A percentile compares a stretch with the other conserved stretches of the same genome.
phyloP scores from a whole-genome alignment of 495 filamentous ascomycete species.

The Penicillium egyptiacum region DNA sequence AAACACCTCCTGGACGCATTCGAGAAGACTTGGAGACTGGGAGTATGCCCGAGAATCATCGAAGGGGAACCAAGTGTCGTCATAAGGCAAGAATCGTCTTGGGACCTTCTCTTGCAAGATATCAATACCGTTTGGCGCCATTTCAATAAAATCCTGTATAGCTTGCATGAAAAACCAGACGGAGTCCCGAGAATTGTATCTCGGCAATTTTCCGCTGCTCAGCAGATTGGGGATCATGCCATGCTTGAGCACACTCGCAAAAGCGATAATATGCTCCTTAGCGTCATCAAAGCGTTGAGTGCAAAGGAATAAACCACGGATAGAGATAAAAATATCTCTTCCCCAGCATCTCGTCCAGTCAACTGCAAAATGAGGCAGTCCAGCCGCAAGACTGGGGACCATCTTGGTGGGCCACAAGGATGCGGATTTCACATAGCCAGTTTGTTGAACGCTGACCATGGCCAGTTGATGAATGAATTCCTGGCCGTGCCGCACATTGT shows the following conservation, averaged over 20 bases:
- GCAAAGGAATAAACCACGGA: slow-evolving; percentile 83
- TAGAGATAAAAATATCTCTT: slow-evolving; percentile 92
- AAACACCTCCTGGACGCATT: slow-evolving; percentile 89
- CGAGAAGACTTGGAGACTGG: slow-evolving; percentile 72
- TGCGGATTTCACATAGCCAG: slow-evolving; percentile 81
- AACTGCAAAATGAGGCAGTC: slow-evolving; percentile 89
- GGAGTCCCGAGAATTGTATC: slow-evolving; percentile 96
- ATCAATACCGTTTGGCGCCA: slow-evolving; percentile 74
- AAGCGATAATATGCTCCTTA: slow-evolving; percentile 90
- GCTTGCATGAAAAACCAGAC: slow-evolving; percentile 96
- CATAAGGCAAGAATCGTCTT: slow-evolving; percentile 89
- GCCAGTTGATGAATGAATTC: slow-evolving; percentile 81
- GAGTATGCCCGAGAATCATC: slow-evolving; percentile 87
- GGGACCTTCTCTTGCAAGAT: slow-evolving; percentile 76
- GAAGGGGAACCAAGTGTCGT: slow-evolving; percentile 85
- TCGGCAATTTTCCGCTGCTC: slow-evolving; percentile 76
- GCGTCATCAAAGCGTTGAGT: slow-evolving; percentile 87
- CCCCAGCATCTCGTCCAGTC: slow-evolving; percentile 98
- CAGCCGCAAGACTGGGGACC: slow-evolving; percentile 87
- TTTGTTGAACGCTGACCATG: slow-evolving; percentile 88
- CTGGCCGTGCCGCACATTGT: slow-evolving; percentile 74
- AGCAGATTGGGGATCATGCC: slow-evolving; percentile 98
- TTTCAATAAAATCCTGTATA: slow-evolving; percentile 87
- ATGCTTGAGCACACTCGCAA: slow-evolving; percentile 95
- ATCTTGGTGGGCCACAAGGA: slow-evolving; percentile 83